These are phyloP conservation scores for Candida takata DNA, from an alignment of 805 yeast species.

Conservation along the genomic window DNA sequence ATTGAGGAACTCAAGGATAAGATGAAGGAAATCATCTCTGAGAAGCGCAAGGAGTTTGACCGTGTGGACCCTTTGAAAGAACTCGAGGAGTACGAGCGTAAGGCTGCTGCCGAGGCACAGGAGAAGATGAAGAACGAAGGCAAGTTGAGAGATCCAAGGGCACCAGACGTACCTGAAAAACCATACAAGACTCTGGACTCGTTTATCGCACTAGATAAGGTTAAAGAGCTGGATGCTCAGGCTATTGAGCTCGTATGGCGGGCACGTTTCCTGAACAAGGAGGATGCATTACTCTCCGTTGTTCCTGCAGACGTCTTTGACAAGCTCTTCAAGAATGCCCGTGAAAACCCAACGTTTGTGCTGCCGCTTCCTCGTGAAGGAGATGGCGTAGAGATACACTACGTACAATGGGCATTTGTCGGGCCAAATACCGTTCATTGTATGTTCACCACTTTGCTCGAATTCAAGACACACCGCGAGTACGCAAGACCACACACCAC, in stretches of 20 bases:
- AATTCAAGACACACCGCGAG: conserved; percentile 83
- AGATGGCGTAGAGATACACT: conserved; percentile 71
- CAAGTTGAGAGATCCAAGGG: conserved; percentile 30
- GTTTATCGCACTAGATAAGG: conserved; percentile 63
- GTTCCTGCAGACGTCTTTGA: conserved; percentile 53
- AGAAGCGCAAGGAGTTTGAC: conserved; percentile 47
- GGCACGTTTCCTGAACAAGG: conserved; percentile 65
- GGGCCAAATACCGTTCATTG: conserved; percentile 83
- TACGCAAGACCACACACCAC: conserved; percentile 95
- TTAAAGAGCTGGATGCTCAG: conserved; percentile 43
- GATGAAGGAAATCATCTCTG: conserved; percentile 53
- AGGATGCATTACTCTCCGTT: conserved; percentile 57
- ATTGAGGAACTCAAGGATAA: conserved; percentile 57
- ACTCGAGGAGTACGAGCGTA: conserved; percentile 47
- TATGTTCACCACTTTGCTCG: conserved; percentile 84
- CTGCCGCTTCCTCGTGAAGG: conserved; percentile 73
- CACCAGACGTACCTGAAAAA: conserved; percentile 30
- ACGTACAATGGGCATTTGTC: conserved; percentile 88
- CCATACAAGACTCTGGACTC: conserved; percentile 72
- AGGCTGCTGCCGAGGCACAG: conserved; percentile 24
- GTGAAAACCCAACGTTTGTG: conserved; percentile 75
- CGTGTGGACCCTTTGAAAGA: conserved; percentile 65
- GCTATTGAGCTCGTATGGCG: conserved; percentile 85
- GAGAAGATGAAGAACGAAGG: conserved; percentile 18
- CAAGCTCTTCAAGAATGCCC: conserved; percentile 58